Conservation (phyloP, 163 green algal species). For the Coccomyxa subellipsoidea region DNA sequence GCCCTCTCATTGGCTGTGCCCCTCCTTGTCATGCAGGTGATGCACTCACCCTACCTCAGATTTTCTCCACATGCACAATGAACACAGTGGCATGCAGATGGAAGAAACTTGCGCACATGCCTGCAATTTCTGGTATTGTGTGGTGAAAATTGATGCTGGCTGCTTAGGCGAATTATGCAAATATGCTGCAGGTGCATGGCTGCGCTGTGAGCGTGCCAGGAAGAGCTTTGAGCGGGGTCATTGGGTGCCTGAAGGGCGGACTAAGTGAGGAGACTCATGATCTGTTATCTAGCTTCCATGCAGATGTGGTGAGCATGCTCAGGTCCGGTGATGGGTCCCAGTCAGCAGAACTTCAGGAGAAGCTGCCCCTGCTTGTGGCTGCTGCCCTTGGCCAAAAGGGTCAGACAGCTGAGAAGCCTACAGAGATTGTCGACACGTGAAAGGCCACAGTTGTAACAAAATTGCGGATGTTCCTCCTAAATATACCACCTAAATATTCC, state of each 20-base stretch:
- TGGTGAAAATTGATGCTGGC: too few relatives aligned
- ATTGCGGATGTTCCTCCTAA: too few relatives aligned
- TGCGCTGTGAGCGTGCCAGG: neutral
- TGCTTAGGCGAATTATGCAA: too few relatives aligned
- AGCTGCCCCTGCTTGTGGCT: neutral
- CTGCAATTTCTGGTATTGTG: too few relatives aligned
- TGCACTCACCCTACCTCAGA: too few relatives aligned
- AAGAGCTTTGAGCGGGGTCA: neutral
- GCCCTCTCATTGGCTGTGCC: constrained; percentile 65
- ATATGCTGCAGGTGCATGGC: constrained; percentile 3
- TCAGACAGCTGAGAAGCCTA: neutral
- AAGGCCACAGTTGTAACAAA: too few relatives aligned
- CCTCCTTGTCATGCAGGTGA: constrained; percentile 49
- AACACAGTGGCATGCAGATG: too few relatives aligned
- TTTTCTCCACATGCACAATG: too few relatives aligned
- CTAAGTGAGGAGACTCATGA: neutral
- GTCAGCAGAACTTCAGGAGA: neutral
- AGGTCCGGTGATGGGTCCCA: neutral
- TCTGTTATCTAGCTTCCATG: neutral
- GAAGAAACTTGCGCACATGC: too few relatives aligned
- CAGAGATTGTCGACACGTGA: neutral
- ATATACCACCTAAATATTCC: too few relatives aligned
- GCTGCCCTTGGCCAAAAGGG: neutral
- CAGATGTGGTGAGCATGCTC: constrained; percentile 4
- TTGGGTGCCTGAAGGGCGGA: neutral